Base-by-base conservation (phyloP, 2,329 filamentous ascomycete species). In the Mycosphaerelloides madeirae region DNA sequence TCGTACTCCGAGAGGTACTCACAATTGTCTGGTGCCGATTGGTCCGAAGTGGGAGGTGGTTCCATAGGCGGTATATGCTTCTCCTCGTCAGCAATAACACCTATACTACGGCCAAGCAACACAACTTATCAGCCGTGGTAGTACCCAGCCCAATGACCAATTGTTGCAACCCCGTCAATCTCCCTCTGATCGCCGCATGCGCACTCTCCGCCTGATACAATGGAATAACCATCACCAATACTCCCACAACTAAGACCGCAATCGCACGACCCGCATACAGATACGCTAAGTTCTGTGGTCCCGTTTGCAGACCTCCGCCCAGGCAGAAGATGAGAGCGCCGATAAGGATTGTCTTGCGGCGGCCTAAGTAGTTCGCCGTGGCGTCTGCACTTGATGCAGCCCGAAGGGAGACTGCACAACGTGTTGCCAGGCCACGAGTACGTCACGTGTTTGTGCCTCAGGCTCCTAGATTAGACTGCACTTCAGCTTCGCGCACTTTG, bases 301-400 rank as follows among this genome's bases (percentile, higher is more conserved):
- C 7, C 57, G 44, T 56, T 35, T 61, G 57, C 3, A 61, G 41
- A 8, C 47, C 48, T 4, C 56, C 51, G 14, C 56, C 58, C 16
- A 58, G 29, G 20, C 55, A 36, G 36, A 61, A 61, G 25, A 58
- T 53, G 16, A 45, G 3, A 59, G 85, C 90, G 49, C 82, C 85
- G 2, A 66, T 15, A 39, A 87, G 80, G 63, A 87, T 78, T 43
- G 83, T 84, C 60, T 74, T 77, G 56, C 83, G 81, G 58, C 83
- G 80, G 55, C 86, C 86, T 43, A 85, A 29, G 20, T 14, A n/a
- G 16, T 12, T 38, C 29, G 11, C 15, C 15, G 13, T 14, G 31
- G 11, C 14, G 9, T 3, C 41, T n/a, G n/a, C n/a, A n/a, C n/a
- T n/a, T n/a, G n/a, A n/a, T n/a, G n/a, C n/a, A n/a, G n/a, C n/a